phyloP scores from a whole-genome alignment of 352 stramenopile species.

The Halophytophthora batemanensis region DNA sequence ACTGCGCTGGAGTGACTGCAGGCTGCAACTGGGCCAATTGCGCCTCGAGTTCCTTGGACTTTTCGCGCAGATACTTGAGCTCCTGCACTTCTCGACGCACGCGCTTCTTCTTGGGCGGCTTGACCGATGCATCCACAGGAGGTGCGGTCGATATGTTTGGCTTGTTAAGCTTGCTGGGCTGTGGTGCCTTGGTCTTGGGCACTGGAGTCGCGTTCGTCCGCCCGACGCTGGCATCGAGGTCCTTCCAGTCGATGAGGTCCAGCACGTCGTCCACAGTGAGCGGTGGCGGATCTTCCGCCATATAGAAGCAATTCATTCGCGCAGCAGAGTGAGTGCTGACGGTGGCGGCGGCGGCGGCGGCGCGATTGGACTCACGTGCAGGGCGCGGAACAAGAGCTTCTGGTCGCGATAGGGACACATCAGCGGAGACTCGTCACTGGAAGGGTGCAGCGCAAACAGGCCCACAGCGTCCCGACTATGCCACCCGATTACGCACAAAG shows the following conservation, averaged over 20 bases:
- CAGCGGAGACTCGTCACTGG: no score
- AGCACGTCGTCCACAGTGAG: conserved; percentile 29
- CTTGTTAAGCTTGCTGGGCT: background rate
- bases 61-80: conserved; percentile 25
- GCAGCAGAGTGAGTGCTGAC: no score
- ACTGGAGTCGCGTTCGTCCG: conserved; percentile 6
- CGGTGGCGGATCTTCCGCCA: conserved; percentile 22
- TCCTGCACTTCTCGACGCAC: conserved; percentile 31
- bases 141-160: no score
- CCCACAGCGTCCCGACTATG: no score
- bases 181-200: background rate
- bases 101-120: conserved; percentile 23
- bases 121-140: background rate
- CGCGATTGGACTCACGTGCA: no score
- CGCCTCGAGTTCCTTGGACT: conserved; percentile 32
- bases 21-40: conserved; percentile 21
- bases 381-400: no score
- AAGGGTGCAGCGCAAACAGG: no score
- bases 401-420: no score
- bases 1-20: conserved; percentile 5
- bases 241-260: conserved; percentile 32
- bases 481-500: no score
- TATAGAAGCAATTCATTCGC: conserved; percentile 26
- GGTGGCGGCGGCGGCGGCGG: no score
- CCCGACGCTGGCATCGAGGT: conserved; percentile 20